Evolutionary conservation across 108 stramenopile genomes (phyloP).

Genomic region (Heterococcus sp.): DNA sequence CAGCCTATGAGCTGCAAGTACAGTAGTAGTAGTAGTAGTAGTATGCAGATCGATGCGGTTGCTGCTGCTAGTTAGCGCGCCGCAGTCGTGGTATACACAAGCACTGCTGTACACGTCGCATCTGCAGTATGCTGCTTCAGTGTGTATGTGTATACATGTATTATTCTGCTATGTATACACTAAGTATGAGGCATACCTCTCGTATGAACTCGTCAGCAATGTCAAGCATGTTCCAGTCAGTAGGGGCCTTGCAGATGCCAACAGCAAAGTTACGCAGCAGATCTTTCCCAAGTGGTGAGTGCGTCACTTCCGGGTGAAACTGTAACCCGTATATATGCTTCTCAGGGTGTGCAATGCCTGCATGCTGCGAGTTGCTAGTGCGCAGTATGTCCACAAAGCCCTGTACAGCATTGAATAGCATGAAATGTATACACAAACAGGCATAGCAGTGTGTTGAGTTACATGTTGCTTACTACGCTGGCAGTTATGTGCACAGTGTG

Average conservation of each 20-base stretch:
- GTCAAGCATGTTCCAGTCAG: conserved; percentile 93
- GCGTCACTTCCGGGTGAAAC: conserved; percentile 98
- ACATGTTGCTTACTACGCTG: background rate
- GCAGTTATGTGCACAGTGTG: too few species aligned
- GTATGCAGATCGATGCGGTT: too few species aligned
- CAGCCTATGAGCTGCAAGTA: too few species aligned
- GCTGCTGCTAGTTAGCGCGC: too few species aligned
- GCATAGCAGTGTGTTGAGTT: background rate
- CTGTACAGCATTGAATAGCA: background rate
- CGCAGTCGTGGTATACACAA: too few species aligned
- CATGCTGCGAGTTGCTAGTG: conserved; percentile 83
- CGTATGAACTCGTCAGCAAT: conserved; percentile 91
- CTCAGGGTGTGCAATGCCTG: conserved; percentile 79
- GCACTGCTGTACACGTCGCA: too few species aligned
- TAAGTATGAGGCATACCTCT: too few species aligned
- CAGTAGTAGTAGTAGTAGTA: too few species aligned
- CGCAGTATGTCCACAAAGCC: conserved; percentile 75
- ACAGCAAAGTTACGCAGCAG: conserved; percentile 87
- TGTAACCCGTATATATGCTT: conserved; percentile 87
- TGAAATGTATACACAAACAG: background rate
- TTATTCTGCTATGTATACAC: too few species aligned
- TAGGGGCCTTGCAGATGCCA: conserved; percentile 73
- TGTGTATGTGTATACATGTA: too few species aligned
- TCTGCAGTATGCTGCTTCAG: too few species aligned
- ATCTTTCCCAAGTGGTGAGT: conserved; percentile 75